Percentiles rank a stretch among this genome's conserved stretches.
Evolutionary conservation across 371 early-diverging fungal genomes (phyloP).

Genomic region (Circinella umbellata): DNA sequence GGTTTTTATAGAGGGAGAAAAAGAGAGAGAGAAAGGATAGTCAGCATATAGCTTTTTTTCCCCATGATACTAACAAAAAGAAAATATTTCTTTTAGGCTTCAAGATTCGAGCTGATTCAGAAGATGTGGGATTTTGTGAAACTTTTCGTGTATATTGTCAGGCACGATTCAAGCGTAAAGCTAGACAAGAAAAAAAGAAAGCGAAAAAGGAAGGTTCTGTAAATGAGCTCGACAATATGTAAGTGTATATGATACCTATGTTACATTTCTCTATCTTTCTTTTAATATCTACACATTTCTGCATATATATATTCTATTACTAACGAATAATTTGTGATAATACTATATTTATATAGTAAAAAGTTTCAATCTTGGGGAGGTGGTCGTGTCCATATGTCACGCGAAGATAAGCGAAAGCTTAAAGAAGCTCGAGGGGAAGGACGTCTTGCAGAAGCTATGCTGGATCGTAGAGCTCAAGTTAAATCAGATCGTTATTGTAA

Average conservation of each 20-base stretch:
- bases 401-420: conserved; percentile 53
- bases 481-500: conserved; percentile 89
- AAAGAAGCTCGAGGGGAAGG: conserved; percentile 77
- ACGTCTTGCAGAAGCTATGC: conserved; percentile 73
- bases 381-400: conserved; percentile 57
- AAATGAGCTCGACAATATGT: conserved; percentile 46
- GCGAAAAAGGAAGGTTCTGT: conserved; percentile 25
- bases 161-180: conserved; percentile 58
- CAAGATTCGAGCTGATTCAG: conserved; percentile 74
- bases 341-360: conserved; percentile 45
- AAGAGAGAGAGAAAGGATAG: too few species aligned
- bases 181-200: conserved; percentile 40
- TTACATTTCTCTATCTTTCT: too few species aligned
- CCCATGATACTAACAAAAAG: neutral
- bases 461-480: conserved; percentile 81
- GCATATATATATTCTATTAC: neutral
- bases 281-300: too few species aligned
- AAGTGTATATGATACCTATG: conserved; percentile 20
- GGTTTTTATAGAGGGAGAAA: neutral
- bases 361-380: conserved; percentile 73
- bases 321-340: neutral
- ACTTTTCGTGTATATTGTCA: conserved; percentile 75
- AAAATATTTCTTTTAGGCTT: conserved; percentile 27
- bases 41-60: too few species aligned
- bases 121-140: conserved; percentile 75